Conservation (phyloP, 768 basidiomycete species). For the Suillus weaverae region DNA sequence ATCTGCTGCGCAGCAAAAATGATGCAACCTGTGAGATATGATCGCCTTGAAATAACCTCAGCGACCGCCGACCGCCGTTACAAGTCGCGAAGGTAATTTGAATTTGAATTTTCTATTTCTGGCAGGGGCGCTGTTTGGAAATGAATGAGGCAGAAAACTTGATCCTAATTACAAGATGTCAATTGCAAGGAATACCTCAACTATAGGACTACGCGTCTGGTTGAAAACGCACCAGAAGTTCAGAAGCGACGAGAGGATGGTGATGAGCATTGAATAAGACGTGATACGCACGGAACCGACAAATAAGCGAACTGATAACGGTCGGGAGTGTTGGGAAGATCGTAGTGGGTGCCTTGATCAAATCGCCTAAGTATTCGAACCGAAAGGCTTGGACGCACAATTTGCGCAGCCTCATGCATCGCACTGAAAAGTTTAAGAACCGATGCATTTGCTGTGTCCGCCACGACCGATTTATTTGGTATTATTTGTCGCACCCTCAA, state of each 20-base stretch:
- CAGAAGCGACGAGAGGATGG: neutral
- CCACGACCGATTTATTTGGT: conserved; percentile 19
- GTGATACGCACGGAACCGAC: neutral
- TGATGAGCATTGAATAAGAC: neutral
- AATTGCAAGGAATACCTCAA: neutral
- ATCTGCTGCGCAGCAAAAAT: conserved; percentile 4
- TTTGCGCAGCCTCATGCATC: neutral
- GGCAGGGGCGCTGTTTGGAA: neutral
- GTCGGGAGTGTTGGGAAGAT: neutral
- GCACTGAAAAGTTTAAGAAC: too few species aligned
- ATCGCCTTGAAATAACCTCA: neutral
- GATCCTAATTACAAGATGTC: neutral
- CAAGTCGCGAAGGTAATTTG: neutral
- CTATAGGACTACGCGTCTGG: neutral
- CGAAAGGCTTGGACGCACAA: conserved; percentile 1
- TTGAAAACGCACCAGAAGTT: neutral
- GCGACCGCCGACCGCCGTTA: neutral
- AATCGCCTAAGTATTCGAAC: neutral
- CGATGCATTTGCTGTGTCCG: neutral
- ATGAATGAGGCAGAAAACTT: neutral
- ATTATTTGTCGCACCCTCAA: conserved; percentile 34
- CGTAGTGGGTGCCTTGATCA: neutral
- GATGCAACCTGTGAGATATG: conserved; percentile 2
- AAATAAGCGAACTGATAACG: neutral
- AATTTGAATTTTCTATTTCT: neutral